A percentile compares a stretch with the other conserved stretches of the same genome.
Conservation (phyloP, 305 asterid species). For the Fraxinus latifolia region DNA sequence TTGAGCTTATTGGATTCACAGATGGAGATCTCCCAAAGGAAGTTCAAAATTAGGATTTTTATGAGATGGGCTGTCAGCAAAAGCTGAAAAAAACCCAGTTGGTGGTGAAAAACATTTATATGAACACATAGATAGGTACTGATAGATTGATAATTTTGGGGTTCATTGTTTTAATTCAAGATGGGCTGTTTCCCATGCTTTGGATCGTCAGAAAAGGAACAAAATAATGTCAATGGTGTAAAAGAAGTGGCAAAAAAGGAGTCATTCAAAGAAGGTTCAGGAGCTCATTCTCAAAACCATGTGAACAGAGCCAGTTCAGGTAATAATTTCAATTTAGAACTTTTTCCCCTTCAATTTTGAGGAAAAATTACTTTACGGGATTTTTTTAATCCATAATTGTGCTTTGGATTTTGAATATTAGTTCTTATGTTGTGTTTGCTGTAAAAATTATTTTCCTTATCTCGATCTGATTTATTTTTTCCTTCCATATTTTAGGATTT, state of each 20-base stretch:
- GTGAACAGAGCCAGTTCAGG: slow-evolving; percentile 40
- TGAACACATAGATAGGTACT: slow-evolving; percentile 3
- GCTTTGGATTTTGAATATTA: slow-evolving; percentile 24
- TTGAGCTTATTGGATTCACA: slow-evolving; percentile 36
- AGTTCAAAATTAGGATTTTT: slow-evolving; percentile 30
- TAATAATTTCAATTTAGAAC: slow-evolving; percentile 12
- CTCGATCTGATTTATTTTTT: slow-evolving; percentile 35
- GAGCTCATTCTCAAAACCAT: slow-evolving; percentile 33
- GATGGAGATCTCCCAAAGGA: slow-evolving; percentile 20
- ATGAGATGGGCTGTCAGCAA: slow-evolving; percentile 30
- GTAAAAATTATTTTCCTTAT: slow-evolving; percentile 11
- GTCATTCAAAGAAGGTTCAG: slow-evolving; percentile 43
- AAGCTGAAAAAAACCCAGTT: slow-evolving; percentile 19
- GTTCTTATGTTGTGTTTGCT: slow-evolving; percentile 11
- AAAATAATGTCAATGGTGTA: slow-evolving; percentile 29
- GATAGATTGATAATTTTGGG: slow-evolving; percentile 22
- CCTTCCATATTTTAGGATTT: slow-evolving; percentile 19
- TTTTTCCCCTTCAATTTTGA: not conserved
- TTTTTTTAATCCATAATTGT: slow-evolving; percentile 16
- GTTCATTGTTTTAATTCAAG: slow-evolving; percentile 32
- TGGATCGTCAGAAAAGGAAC: slow-evolving; percentile 44
- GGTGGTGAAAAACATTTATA: slow-evolving; percentile 18
- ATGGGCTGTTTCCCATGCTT: slow-evolving; percentile 58
- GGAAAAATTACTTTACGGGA: slow-evolving; percentile 9
- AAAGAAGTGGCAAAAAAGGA: slow-evolving; percentile 43